Evolutionary conservation across 106 monocot genomes (phyloP), one percentile per base, ranked within the genome.

Genomic region (Triglochin maritima): DNA sequence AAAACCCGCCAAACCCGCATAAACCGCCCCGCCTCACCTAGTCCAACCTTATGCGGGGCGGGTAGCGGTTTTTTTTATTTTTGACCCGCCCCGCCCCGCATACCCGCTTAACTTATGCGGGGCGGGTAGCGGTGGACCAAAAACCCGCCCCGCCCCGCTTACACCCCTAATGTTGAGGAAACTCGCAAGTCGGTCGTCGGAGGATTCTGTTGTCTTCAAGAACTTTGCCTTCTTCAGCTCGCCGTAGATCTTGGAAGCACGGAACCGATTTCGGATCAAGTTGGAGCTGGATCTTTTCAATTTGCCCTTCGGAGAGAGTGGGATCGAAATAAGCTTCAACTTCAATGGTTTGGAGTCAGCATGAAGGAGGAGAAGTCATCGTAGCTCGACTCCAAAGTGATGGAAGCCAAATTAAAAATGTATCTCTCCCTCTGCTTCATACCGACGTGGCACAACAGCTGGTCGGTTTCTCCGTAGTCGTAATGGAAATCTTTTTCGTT

Each of bases 361-460:
- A 49, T 86, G 11, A 87, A 91, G 17, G 90, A 91, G 9, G 90
- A 91, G 78, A 84, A 91, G 5, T 84, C 84, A 5, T 86, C 84
- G 80, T 78, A 91, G 80, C 90, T 87, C 14, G 90, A 91, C 50
- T 84, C 84, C n/a, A 84, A 84, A 29, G 88, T 84, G 84, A 84
- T 88, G 4, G 90, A 84, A 46, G 83, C 84, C 57, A 83, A 72
- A 41, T 65, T 73, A 17, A 47, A 4, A 13, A 57, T 9, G 52
- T 12, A 43, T 41, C 46, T 16, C 6, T 72, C 63, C 54, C 55
- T 46, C 57, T 57, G 63, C 17, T 16, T 45, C 10, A 65, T 54
- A 46, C 51, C 13, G 61, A 9, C 44, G 50, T 17, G 10, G 72
- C 53, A 3, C 46, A 64, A 46, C 72, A 64, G 54, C 7, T 6